A percentile compares a stretch with the other conserved stretches of the same genome.
phyloP scores from a whole-genome alignment of 495 filamentous ascomycete species.

The Podospora pseudopauciseta region DNA sequence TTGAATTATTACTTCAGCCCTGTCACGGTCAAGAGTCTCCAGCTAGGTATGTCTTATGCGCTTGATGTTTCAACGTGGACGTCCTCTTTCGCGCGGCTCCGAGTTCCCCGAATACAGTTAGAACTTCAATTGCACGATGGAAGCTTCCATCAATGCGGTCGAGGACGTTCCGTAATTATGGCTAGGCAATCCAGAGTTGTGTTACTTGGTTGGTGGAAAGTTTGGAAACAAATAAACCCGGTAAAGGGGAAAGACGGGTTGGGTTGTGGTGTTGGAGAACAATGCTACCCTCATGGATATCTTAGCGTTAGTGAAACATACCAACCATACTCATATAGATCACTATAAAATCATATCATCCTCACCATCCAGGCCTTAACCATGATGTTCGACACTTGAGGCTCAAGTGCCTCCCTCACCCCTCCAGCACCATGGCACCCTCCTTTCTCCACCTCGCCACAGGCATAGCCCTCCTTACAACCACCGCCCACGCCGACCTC shows the following conservation, averaged over 20 bases:
- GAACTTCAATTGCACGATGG: background rate
- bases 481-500: conserved; percentile 23
- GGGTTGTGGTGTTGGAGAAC: background rate
- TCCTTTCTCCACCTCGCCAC: background rate
- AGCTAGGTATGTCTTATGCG: too few species aligned
- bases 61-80: background rate
- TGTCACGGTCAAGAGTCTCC: too few species aligned
- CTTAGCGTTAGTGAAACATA: background rate
- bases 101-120: background rate
- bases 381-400: too few species aligned
- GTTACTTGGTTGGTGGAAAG: background rate
- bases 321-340: too few species aligned
- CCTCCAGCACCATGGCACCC: background rate
- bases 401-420: too few species aligned
- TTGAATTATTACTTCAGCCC: too few species aligned
- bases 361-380: too few species aligned
- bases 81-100: background rate
- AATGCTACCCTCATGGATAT: background rate
- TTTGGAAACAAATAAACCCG: background rate
- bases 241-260: background rate
- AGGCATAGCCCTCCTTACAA: background rate
- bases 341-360: too few species aligned
- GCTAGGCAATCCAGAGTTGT: background rate
- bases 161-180: background rate
- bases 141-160: background rate